These are phyloP conservation scores for Protomyces gravidus DNA, from an alignment of 1,139 yeast species.

Conservation along the genomic window DNA sequence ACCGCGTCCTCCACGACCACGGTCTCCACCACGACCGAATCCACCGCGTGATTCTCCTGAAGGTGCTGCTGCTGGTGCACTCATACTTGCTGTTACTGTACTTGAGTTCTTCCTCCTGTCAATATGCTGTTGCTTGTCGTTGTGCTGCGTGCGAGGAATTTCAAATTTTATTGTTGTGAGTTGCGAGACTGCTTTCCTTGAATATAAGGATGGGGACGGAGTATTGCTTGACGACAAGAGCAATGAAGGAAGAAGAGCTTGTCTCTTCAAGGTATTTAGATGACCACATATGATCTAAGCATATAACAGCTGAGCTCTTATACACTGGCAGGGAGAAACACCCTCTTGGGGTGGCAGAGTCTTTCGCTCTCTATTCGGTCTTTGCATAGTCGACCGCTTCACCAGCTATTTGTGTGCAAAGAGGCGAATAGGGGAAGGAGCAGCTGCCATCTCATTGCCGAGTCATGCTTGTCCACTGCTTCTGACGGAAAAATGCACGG, in stretches of 20 bases:
- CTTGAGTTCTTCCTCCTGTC: not conserved
- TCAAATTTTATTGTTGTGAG: not conserved
- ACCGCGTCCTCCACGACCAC: slow-evolving; percentile 44
- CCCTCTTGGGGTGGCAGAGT: too few relatives aligned
- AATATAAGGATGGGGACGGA: too few relatives aligned
- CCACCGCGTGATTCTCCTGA: slow-evolving; percentile 12
- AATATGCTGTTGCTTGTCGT: not conserved
- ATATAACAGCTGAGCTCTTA: not conserved
- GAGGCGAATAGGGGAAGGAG: too few relatives aligned
- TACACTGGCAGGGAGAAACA: too few relatives aligned
- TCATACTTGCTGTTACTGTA: slow-evolving; percentile 1
- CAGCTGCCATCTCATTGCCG: too few relatives aligned
- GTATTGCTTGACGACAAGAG: not conserved
- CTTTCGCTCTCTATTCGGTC: too few relatives aligned
- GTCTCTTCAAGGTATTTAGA: not conserved
- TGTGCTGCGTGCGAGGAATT: not conserved
- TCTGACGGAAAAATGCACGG: too few relatives aligned
- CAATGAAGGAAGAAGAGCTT: not conserved
- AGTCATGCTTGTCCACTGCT: too few relatives aligned
- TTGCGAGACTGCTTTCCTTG: too few relatives aligned
- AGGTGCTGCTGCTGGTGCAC: slow-evolving; percentile 28
- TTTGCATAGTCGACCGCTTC: too few relatives aligned
- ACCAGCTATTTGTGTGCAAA: too few relatives aligned
- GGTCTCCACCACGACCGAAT: slow-evolving; percentile 35
- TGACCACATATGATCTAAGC: not conserved